Conservation (phyloP, 2,329 filamentous ascomycete genomes). For the Phoma herbarum region DNA sequence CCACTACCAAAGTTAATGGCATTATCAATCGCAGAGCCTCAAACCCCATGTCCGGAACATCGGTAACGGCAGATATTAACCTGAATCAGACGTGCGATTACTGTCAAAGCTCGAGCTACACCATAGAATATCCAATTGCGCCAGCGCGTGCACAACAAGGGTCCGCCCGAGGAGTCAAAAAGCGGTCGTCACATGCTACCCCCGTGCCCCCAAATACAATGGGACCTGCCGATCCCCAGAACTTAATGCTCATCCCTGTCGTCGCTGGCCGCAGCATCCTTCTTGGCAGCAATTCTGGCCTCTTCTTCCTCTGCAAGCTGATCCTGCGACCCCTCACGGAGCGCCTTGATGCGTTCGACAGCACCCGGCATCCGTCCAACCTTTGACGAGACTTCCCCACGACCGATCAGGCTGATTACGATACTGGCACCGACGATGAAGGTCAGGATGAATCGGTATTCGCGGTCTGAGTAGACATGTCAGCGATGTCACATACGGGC, state of each 20-base stretch:
- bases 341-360: conserved; percentile 59
- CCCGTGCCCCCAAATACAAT: conserved; percentile 13
- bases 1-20: conserved; percentile 26
- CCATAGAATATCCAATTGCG: conserved; percentile 9
- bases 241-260: conserved; percentile 24
- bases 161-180: conserved; percentile 5
- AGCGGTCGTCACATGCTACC: conserved; percentile 12
- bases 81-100: conserved; percentile 4
- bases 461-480: conserved; percentile 64
- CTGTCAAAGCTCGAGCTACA: conserved; percentile 14
- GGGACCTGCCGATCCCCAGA: conserved; percentile 17
- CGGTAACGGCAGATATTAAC: conserved; percentile 14
- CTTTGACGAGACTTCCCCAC: conserved; percentile 75
- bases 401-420: conserved; percentile 79
- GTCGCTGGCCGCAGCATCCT: conserved; percentile 35
- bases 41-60: conserved; percentile 20
- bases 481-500: neutral
- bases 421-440: conserved; percentile 87
- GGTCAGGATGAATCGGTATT: conserved; percentile 91
- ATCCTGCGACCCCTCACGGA: conserved; percentile 52
- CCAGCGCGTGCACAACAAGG: neutral
- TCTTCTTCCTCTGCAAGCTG: conserved; percentile 45
- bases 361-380: conserved; percentile 56
- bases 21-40: conserved; percentile 24
- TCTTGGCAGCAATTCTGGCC: conserved; percentile 33